Evolutionary conservation across 2,329 filamentous ascomycete species (phyloP), one percentile per base, ranked within the genome.

Genomic region (Fusarium sp.): DNA sequence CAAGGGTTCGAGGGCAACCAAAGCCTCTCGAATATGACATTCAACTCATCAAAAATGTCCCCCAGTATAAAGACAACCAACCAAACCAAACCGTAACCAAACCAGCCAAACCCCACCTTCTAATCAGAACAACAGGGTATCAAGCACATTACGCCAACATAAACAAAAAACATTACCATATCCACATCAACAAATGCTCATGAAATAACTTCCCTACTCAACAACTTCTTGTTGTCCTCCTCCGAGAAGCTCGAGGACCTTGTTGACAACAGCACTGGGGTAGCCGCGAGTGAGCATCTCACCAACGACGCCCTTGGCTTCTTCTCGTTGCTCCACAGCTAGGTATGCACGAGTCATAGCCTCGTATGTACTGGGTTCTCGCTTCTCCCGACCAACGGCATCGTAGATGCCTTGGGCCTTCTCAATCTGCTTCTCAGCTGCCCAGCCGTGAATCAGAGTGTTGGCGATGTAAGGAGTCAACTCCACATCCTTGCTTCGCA

Each of bases 391-490:
- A 11, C 90, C 88, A 6, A 99, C 90, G n/a, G 87, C 86, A 63
- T 92, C 87, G 78, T 97, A 99, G 67, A 98, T 90, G 25, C 87
- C 83, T 77, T 91, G 89, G 20, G 94, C 93, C 80, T 94, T 94
- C 65, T 83, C 81, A 46, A 98, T 92, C 69, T 97, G 88, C 81
- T 92, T 91, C 79, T 92, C 92, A 16, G 91, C 87, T 24, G 95
- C 93, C 95, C 96, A 99, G 69, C 96, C 96, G 77, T 98, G 94
- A 76, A 99, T 98, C 47, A 99, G 86, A 8, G 95, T 97, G 84
- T 99, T 99, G 77, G 96, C 96, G 77, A 99, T 98, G 82, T 99
- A 99, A 0, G 96, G 92, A 4, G 96, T 98, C 85, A 98, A 90
- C 75, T 94, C 91, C 13, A 99, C 90, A 40, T 89, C 83, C 63